Evolutionary conservation across 805 yeast genomes (phyloP).

Genomic region (Diddensiella transvaalensis): DNA sequence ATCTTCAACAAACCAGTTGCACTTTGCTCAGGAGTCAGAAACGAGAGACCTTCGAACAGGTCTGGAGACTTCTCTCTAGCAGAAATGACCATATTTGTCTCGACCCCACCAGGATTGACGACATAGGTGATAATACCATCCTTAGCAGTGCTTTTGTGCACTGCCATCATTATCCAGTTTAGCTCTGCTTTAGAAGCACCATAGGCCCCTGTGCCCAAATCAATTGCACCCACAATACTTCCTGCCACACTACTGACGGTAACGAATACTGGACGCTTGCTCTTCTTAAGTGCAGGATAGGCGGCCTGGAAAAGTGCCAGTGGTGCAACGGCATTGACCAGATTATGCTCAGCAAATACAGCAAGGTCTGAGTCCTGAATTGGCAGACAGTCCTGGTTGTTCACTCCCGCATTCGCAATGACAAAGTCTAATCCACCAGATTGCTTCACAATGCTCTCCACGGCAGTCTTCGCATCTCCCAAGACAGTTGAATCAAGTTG

Average conservation of each 20-base stretch:
- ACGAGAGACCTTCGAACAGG: background rate
- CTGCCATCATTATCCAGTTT: slow-evolving; percentile 31
- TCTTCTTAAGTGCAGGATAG: slow-evolving; percentile 25
- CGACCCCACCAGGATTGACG: slow-evolving; percentile 40
- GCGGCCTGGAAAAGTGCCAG: slow-evolving; percentile 23
- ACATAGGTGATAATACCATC: slow-evolving; percentile 33
- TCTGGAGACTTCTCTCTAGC: background rate
- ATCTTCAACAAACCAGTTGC: slow-evolving; percentile 25
- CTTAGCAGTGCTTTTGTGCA: slow-evolving; percentile 28
- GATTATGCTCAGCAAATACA: slow-evolving; percentile 18
- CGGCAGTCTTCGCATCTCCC: slow-evolving; percentile 21
- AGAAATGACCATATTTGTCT: slow-evolving; percentile 33
- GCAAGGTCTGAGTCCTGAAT: slow-evolving; percentile 1
- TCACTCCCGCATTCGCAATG: slow-evolving; percentile 30
- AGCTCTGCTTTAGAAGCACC: slow-evolving; percentile 40
- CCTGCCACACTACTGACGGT: slow-evolving; percentile 32
- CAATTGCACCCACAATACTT: slow-evolving; percentile 22
- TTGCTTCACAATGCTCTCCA: slow-evolving; percentile 13
- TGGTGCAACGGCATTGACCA: slow-evolving; percentile 29
- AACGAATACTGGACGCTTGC: slow-evolving; percentile 26
- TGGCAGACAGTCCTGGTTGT: slow-evolving; percentile 1
- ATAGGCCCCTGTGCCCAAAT: slow-evolving; percentile 30
- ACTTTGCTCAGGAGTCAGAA: slow-evolving; percentile 26
- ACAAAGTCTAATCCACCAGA: slow-evolving; percentile 28
- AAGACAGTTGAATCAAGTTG: slow-evolving; percentile 24